Conservation (phyloP, 352 stramenopile genomes). For the Peronosclerospora sorghi region DNA sequence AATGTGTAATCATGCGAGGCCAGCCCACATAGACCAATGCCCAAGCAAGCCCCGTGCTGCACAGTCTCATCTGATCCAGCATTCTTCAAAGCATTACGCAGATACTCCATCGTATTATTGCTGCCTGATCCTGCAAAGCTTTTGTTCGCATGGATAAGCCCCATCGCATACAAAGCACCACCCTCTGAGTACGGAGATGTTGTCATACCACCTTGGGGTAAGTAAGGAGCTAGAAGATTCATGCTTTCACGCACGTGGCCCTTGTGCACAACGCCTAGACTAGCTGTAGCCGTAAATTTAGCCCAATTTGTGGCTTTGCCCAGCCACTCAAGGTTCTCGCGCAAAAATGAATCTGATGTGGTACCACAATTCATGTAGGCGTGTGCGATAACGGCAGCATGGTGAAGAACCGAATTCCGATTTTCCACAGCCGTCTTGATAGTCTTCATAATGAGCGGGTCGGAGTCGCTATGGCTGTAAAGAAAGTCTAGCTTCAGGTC, state of each 20-base stretch:
- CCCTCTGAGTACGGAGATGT: constrained; percentile 95
- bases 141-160: constrained; percentile 97
- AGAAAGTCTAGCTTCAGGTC: constrained; percentile 92
- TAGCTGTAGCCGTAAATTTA: constrained; percentile 97
- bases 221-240: constrained; percentile 94
- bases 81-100: constrained; percentile 78
- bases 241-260: constrained; percentile 97
- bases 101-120: constrained; percentile 76
- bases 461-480: constrained; percentile 83
- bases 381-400: constrained; percentile 95
- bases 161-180: constrained; percentile 95
- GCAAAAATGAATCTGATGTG: constrained; percentile 94
- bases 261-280: constrained; percentile 97
- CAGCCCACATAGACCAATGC: constrained; percentile 93
- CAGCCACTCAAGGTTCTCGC: constrained; percentile 98
- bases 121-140: constrained; percentile 77
- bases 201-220: constrained; percentile 85
- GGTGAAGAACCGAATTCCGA: constrained; percentile 95
- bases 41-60: constrained; percentile 95
- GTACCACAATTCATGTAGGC: constrained; percentile 97
- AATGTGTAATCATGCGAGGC: constrained; percentile 90
- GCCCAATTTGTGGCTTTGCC: constrained; percentile 98
- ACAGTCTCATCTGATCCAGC: constrained; percentile 92
- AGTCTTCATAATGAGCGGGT: constrained; percentile 89
- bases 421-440: constrained; percentile 91